Evolutionary conservation across 306 rosid genomes (phyloP), one percentile per base, ranked within the genome.

Genomic region (Sophora flavescens): DNA sequence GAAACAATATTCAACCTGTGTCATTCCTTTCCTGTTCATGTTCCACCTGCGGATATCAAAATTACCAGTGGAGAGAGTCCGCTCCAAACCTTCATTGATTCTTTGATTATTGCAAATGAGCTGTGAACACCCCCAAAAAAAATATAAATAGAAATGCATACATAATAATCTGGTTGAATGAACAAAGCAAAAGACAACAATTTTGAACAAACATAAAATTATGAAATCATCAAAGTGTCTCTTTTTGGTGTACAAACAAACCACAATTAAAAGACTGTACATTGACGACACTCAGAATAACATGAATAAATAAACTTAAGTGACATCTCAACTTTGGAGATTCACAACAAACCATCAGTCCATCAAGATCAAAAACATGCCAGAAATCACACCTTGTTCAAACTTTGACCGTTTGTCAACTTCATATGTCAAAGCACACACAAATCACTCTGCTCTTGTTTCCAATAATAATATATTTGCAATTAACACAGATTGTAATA

Each of bases 41-140:
- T 65, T 94, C 85, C 92, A 92, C 78, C 98, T 93, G 60, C 86
- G 81, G 73, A 94, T 66, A 52, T 90, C 88, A 78, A 88, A 94
- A 54, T 94, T 92, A 51, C 98, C 98, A 15, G 97, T 94, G 54
- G 98, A 90, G 72, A 94, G 93, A 38, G 95, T 84, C 84, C 95
- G 86, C 69, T 94, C 98, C 68, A 94, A 83, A 53, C 97, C 98
- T 18, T 0, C 16, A 33, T 87, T 71, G 59, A 94, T 92, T 44
- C 10, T 13, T 2, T 50, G 30, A 81, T 85, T 80, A 33, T 1
- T 12, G 13, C 6, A 18, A 26, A 90, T 42, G 18, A 18, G 41
- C 90, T 93, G 83, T 66, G 6, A 26, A 62, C 56, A 65, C 66
- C 44, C 18, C 58, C 48, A 17, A 63, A 56, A 33, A 13, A 22